phyloP scores from a whole-genome alignment of 2,329 filamentous ascomycete genomes.

The Albifimbria verrucaria region DNA sequence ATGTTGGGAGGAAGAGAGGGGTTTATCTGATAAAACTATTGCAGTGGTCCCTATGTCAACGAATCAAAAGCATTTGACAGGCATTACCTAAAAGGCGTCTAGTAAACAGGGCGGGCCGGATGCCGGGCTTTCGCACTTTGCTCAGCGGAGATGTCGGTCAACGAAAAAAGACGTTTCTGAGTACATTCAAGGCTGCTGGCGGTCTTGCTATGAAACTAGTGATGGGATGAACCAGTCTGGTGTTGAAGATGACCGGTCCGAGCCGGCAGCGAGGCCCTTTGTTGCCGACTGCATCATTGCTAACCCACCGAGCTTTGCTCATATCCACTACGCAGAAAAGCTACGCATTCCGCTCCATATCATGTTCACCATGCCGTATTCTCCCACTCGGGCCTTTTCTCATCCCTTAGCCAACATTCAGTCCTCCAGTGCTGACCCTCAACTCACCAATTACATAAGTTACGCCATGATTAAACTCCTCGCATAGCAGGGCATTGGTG shows the following conservation, averaged over 20 bases:
- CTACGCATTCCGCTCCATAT: background rate
- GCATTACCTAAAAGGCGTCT: background rate
- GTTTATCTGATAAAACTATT: background rate
- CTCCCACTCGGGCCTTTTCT: background rate
- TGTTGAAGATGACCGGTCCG: background rate
- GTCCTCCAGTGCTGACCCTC: background rate
- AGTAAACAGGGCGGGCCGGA: no score
- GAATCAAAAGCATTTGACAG: background rate
- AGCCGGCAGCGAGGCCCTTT: background rate
- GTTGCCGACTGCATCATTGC: conserved; percentile 1
- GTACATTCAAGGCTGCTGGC: conserved; percentile 27
- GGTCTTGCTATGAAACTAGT: conserved; percentile 23
- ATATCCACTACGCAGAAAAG: background rate
- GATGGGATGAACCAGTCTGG: conserved; percentile 47
- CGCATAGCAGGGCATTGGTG: conserved; percentile 68
- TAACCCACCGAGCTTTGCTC: conserved; percentile 2
- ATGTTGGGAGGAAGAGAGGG: background rate
- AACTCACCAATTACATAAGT: background rate
- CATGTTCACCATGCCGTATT: conserved; percentile 1
- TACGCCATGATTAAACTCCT: conserved; percentile 59
- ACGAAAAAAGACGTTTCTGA: conserved; percentile 21
- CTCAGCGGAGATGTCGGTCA: conserved; percentile 21
- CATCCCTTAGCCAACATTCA: background rate
- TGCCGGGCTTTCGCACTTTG: conserved; percentile 22
- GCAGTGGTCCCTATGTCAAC: background rate